These are phyloP conservation scores for Nicotiana otophora DNA, from an alignment of 257 asterid genomes.

Conservation along the genomic window DNA sequence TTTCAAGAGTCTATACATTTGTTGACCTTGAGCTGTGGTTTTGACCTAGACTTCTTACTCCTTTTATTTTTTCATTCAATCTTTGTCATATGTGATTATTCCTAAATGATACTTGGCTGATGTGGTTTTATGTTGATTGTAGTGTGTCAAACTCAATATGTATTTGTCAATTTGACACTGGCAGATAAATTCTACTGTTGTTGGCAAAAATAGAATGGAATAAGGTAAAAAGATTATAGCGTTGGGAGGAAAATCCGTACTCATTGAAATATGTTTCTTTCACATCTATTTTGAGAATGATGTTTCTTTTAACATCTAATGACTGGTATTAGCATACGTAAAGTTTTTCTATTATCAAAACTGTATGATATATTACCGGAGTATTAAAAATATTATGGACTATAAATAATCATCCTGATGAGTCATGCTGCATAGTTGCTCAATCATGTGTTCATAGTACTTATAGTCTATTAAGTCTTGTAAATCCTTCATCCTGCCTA, in stretches of 20 bases:
- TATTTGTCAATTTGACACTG: neutral
- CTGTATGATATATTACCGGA: neutral
- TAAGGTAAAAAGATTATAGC: neutral
- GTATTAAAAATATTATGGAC: neutral
- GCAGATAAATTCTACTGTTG: neutral
- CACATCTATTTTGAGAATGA: neutral
- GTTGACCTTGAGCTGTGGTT: slow-evolving; percentile 3
- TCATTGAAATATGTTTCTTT: neutral
- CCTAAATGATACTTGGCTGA: neutral
- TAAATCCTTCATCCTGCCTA: no score
- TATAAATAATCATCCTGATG: neutral
- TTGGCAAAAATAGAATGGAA: neutral
- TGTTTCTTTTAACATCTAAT: neutral
- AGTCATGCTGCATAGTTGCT: neutral
- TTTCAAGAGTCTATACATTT: neutral
- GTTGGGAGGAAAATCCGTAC: neutral
- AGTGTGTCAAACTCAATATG: neutral
- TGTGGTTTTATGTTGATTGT: neutral
- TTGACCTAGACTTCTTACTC: neutral
- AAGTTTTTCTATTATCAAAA: neutral
- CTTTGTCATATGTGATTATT: neutral
- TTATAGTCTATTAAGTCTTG: no score
- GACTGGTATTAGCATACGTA: neutral
- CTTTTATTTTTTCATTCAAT: neutral
- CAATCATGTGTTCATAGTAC: no score